Base-by-base conservation (phyloP, 768 basidiomycete species). In the Lanmaoa rubissima region DNA sequence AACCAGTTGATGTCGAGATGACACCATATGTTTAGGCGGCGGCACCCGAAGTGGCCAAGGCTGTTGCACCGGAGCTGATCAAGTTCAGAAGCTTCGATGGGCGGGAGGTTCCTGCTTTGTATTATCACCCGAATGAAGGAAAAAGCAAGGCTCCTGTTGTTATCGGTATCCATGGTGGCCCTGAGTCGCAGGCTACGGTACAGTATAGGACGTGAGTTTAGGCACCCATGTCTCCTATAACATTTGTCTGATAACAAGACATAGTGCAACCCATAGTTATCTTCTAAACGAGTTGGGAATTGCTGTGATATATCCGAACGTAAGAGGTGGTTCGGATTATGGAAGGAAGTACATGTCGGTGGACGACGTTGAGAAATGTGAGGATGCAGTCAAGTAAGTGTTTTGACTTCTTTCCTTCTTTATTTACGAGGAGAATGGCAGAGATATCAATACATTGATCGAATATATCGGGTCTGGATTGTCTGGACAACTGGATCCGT, bases 141-240 rank as follows among this genome's bases (percentile, higher is more conserved):
- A 65, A 67, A 49, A 65, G 60, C 36, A 61, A 61, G 21, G 67
- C 63, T 10, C 72, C 78, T 0, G 65, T 72, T 34, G 61, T 76
- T 21, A 72, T 78, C 32, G 58, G 55, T n/a, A 78, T 78, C 16
- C 77, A 78, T 36, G 76, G 78, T 24, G 77, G 76, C 4, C 76
- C 76, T 12, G 71, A 63, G 41, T 60, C 66, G 38, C 75, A 77
- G 52, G 68, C 74, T 35, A 75, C 75, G 4, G 62, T 75, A 5
- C 59, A 66, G 38, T 65, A 68, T 45, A 71, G 61, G 59, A 69
- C 62, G 74, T 76, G 34, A 40, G 72, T 68, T 41, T 35, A 24
- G 6, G 31, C 14, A 19, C 28, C 35, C n/a, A 3, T 26, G 0
- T 44, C n/a, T 40, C 21, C 21, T 2, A 41, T 13, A 42, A 34